Evolutionary conservation across 2,329 filamentous ascomycete species (phyloP).

Genomic region (Cladosporium phlei): DNA sequence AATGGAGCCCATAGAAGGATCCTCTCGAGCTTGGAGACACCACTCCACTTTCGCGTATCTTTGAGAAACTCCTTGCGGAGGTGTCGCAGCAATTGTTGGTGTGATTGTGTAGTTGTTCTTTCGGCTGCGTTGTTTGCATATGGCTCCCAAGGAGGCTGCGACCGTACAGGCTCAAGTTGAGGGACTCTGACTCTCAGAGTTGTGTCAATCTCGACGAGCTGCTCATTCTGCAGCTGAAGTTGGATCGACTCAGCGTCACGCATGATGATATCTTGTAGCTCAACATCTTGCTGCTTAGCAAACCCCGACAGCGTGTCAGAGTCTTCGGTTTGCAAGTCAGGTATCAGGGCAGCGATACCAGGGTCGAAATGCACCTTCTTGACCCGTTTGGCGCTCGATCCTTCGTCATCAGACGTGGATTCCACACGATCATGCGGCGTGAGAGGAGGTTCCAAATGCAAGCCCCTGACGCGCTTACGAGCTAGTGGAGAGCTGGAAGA

Average conservation of each 20-base stretch:
- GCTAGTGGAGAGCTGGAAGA: constrained; percentile 28
- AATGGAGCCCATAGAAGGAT: constrained; percentile 48
- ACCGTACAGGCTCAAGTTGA: constrained; percentile 39
- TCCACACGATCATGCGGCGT: constrained; percentile 33
- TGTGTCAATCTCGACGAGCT: constrained; percentile 44
- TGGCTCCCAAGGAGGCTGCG: constrained; percentile 45
- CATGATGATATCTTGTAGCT: constrained; percentile 32
- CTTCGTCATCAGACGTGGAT: constrained; percentile 22
- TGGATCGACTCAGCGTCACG: constrained; percentile 36
- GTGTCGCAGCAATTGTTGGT: constrained; percentile 29
- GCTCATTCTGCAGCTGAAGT: constrained; percentile 22
- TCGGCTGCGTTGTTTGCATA: constrained; percentile 21
- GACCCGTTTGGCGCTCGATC: constrained; percentile 35
- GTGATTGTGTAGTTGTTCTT: constrained; percentile 26
- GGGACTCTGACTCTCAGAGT: constrained; percentile 48
- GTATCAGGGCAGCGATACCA: constrained; percentile 33
- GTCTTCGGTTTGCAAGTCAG: constrained; percentile 26
- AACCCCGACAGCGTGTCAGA: constrained; percentile 14
- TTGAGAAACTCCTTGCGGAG: constrained; percentile 32
- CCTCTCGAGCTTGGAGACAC: constrained; percentile 36
- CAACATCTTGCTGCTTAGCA: constrained; percentile 30
- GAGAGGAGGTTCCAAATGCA: constrained; percentile 45
- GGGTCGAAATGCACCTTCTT: constrained; percentile 39
- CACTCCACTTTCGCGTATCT: constrained; percentile 37
- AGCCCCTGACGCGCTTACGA: constrained; percentile 31